Conservation (phyloP, 257 asterid species). For the Solanum clarkiae region DNA sequence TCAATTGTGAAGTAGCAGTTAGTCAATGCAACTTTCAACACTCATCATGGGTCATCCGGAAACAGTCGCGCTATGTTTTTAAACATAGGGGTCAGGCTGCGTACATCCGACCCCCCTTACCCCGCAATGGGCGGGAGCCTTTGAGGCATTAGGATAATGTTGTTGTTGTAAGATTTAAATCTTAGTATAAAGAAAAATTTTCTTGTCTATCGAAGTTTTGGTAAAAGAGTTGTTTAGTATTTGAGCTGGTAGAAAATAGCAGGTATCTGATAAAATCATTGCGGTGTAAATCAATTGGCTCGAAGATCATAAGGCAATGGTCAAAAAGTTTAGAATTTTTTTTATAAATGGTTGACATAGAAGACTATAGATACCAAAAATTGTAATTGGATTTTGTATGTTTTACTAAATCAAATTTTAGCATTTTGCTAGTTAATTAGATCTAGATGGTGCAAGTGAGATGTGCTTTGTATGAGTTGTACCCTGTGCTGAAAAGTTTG, state of each 20-base stretch:
- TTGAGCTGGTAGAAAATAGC: fast-evolving
- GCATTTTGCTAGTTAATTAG: neutral
- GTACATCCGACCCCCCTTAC: too few species aligned
- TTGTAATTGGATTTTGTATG: neutral
- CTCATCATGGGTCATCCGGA: too few species aligned
- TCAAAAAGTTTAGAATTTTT: neutral
- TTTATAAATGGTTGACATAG: neutral
- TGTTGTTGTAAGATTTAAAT: too few species aligned
- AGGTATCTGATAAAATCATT: fast-evolving
- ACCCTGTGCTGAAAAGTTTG: neutral
- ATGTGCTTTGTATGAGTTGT: neutral
- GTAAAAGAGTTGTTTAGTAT: fast-evolving
- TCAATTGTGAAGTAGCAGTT: too few species aligned
- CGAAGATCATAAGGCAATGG: neutral
- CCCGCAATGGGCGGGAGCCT: too few species aligned
- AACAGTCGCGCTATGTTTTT: too few species aligned
- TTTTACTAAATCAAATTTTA: neutral
- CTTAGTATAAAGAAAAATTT: neutral
- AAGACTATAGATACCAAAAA: neutral
- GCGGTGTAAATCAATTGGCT: too few species aligned
- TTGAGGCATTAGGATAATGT: too few species aligned
- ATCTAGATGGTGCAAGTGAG: neutral
- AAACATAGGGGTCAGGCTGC: too few species aligned
- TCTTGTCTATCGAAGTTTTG: neutral
- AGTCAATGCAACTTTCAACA: too few species aligned